Percentiles rank a stretch among this genome's conserved stretches.
Evolutionary conservation across 2,329 filamentous ascomycete species (phyloP).

Genomic region (Hymenoscyphus fraxineus): DNA sequence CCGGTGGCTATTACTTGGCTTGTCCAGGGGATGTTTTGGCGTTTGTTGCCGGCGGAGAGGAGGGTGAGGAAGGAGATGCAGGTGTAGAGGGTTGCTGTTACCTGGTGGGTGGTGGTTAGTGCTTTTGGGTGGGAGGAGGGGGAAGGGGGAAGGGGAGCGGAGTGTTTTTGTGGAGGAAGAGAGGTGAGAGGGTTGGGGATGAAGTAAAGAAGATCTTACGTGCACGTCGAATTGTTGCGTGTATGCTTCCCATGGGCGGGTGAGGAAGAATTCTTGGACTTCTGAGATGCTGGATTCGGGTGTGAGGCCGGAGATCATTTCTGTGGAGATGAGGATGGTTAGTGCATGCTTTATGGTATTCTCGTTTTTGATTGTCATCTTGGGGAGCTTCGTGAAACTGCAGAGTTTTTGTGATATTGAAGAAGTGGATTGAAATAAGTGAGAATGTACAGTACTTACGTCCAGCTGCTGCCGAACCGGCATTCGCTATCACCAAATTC

Average conservation of each 20-base stretch:
- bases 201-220: conserved; percentile 33
- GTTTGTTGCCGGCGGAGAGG: conserved; percentile 60
- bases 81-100: conserved; percentile 59
- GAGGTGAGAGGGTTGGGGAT: background rate
- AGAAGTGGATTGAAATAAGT: no score
- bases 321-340: background rate
- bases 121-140: background rate
- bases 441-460: conserved; percentile 21
- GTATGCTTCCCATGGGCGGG: conserved; percentile 56
- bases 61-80: conserved; percentile 66
- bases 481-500: conserved; percentile 57
- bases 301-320: conserved; percentile 15
- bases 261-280: conserved; percentile 35
- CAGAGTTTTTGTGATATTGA: no score
- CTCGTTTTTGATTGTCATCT: no score
- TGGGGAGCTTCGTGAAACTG: no score
- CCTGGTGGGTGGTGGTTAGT: background rate
- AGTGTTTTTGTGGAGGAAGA: background rate
- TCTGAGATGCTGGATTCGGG: conserved; percentile 30
- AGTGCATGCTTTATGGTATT: background rate
- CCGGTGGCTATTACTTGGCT: conserved; percentile 65
- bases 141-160: no score
- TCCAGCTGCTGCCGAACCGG: conserved; percentile 50
- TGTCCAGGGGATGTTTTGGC: conserved; percentile 48
- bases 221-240: conserved; percentile 58